phyloP scores from a whole-genome alignment of 495 filamentous ascomycete genomes.

The Recurvomyces mirabilis region DNA sequence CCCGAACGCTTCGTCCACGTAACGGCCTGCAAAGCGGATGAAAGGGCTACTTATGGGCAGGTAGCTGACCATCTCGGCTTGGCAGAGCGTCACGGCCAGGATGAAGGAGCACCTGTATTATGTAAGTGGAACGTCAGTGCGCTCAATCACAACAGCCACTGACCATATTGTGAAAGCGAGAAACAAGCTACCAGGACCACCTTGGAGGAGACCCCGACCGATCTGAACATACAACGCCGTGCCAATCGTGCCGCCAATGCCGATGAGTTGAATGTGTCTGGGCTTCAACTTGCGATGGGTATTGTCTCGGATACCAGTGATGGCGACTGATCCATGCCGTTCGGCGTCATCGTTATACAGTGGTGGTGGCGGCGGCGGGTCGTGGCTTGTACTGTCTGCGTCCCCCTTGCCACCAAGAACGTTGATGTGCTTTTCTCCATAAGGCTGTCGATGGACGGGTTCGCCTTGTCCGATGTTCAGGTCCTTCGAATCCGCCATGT shows the following conservation, averaged over 20 bases:
- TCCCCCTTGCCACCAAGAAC: no score
- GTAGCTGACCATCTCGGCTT: constrained; percentile 77
- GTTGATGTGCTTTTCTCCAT: no score
- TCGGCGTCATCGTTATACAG: constrained; percentile 2
- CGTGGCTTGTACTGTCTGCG: no score
- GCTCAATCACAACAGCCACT: not conserved
- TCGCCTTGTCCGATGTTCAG: no score
- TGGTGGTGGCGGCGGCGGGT: no score
- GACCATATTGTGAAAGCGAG: constrained; percentile 59
- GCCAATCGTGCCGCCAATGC: constrained; percentile 68
- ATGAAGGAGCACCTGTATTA: constrained; percentile 39
- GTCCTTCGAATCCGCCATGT: no score
- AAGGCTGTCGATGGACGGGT: no score
- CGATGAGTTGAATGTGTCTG: constrained; percentile 46
- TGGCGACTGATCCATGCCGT: not conserved
- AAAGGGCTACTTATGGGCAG: constrained; percentile 72
- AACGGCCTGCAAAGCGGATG: constrained; percentile 67
- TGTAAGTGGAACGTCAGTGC: not conserved
- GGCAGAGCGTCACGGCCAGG: constrained; percentile 53
- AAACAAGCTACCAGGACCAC: constrained; percentile 66
- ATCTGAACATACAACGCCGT: constrained; percentile 72
- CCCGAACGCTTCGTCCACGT: constrained; percentile 51
- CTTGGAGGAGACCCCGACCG: constrained; percentile 52
- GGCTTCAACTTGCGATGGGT: constrained; percentile 1
- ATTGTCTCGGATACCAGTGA: not conserved